Conservation (phyloP, 2,329 filamentous ascomycete genomes). For the Fusarium sp. region DNA sequence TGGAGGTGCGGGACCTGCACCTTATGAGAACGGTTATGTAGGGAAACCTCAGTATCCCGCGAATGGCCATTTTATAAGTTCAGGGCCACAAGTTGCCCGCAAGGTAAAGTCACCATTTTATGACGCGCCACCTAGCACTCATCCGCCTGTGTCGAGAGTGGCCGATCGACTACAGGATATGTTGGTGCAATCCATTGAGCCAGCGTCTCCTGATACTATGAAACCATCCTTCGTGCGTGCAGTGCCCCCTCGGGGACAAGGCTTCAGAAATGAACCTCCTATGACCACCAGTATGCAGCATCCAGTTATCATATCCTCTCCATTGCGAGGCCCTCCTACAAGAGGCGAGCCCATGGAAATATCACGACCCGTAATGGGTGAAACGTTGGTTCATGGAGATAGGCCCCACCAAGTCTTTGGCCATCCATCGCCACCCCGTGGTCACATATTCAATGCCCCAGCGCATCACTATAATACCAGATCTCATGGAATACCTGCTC, state of each 20-base stretch:
- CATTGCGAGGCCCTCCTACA: conserved; percentile 22
- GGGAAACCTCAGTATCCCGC: conserved; percentile 32
- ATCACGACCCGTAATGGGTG: conserved; percentile 23
- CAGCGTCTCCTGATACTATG: conserved; percentile 49
- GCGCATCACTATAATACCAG: conserved; percentile 20
- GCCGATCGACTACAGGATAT: conserved; percentile 50
- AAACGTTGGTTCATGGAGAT: conserved; percentile 13
- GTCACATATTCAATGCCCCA: conserved; percentile 9
- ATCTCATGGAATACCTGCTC: not conserved
- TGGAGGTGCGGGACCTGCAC: conserved; percentile 33
- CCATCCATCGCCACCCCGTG: conserved; percentile 14
- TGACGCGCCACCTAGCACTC: conserved; percentile 32
- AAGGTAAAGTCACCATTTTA: conserved; percentile 42
- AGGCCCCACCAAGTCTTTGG: conserved; percentile 17
- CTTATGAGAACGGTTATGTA: conserved; percentile 44
- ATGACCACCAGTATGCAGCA: conserved; percentile 32
- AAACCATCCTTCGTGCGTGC: conserved; percentile 49
- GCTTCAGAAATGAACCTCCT: conserved; percentile 32
- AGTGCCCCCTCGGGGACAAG: conserved; percentile 43
- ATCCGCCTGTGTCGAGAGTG: conserved; percentile 27
- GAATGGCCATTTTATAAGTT: conserved; percentile 27
- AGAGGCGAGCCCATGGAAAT: conserved; percentile 30
- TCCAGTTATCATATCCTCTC: conserved; percentile 32
- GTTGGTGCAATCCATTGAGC: conserved; percentile 59
- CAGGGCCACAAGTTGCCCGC: conserved; percentile 29